Evolutionary conservation across 2,329 filamentous ascomycete species (phyloP).

Genomic region (Thelonectria discophora): DNA sequence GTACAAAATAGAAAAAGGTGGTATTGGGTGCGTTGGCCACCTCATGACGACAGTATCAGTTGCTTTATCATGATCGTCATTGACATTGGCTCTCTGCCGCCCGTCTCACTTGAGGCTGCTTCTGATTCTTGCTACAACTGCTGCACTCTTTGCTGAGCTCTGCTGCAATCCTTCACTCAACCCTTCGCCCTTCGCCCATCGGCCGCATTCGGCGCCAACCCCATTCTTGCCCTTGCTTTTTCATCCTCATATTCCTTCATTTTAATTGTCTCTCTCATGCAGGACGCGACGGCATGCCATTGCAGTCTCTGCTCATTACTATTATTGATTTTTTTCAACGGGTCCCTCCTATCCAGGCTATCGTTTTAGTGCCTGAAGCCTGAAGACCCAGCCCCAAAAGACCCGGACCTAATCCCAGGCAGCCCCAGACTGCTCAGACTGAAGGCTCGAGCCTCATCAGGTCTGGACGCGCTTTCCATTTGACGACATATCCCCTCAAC

Average conservation of each 20-base stretch:
- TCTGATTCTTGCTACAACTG: no score
- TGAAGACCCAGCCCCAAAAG: constrained; percentile 19
- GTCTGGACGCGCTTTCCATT: constrained; percentile 31
- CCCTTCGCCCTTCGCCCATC: not conserved
- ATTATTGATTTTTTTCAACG: constrained; percentile 7
- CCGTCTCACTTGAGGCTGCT: no score
- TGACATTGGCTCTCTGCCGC: no score
- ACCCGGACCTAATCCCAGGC: constrained; percentile 12
- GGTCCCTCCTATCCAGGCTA: constrained; percentile 7
- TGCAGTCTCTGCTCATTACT: constrained; percentile 4
- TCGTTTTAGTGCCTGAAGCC: constrained; percentile 21
- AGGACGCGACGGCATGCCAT: constrained; percentile 18
- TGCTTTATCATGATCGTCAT: constrained; percentile 14
- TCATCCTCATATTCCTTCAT: constrained; percentile 11
- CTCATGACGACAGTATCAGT: constrained; percentile 13
- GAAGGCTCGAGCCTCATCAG: constrained; percentile 33
- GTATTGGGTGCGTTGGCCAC: constrained; percentile 15
- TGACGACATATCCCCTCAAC: constrained; percentile 36
- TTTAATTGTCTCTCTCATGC: constrained; percentile 23
- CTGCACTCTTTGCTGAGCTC: not conserved
- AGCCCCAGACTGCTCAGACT: constrained; percentile 26
- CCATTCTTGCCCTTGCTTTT: no score
- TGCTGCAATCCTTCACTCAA: not conserved
- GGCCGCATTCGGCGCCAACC: not conserved
- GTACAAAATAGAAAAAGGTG: constrained; percentile 1